These are phyloP conservation scores for Chlamydomonas asymmetrica DNA, from an alignment of 139 green algal species.

Conservation along the genomic window DNA sequence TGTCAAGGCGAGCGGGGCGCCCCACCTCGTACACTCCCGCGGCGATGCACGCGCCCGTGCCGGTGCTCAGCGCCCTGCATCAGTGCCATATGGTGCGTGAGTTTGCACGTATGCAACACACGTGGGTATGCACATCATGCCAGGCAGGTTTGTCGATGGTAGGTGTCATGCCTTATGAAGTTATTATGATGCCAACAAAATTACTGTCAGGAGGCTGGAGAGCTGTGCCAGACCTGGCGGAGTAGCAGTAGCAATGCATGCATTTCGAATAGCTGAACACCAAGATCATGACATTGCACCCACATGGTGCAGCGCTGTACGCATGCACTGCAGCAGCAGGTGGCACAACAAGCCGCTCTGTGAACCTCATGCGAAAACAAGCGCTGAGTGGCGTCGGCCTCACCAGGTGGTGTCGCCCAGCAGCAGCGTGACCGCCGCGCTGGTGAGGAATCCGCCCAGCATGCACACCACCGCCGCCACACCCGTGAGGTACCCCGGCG, in stretches of 20 bases:
- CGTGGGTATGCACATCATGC: neutral
- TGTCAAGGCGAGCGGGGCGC: constrained; percentile 55
- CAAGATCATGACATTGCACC: too few species aligned
- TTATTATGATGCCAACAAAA: neutral
- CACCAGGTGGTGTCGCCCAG: constrained; percentile 43
- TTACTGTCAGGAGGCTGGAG: too few species aligned
- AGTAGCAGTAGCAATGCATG: too few species aligned
- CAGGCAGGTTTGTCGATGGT: neutral
- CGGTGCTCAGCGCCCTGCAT: constrained; percentile 56
- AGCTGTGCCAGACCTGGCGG: too few species aligned
- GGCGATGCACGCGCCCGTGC: constrained; percentile 57
- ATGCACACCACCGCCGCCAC: constrained; percentile 33
- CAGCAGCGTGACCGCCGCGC: constrained; percentile 6
- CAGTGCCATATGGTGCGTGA: neutral
- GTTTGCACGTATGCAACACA: neutral
- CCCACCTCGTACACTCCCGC: constrained; percentile 76
- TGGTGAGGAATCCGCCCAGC: constrained; percentile 31
- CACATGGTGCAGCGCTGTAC: too few species aligned
- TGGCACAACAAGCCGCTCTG: too few species aligned
- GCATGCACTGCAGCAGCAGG: too few species aligned
- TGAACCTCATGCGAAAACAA: too few species aligned
- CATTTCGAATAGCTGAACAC: too few species aligned
- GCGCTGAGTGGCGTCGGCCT: too few species aligned
- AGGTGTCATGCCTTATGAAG: neutral
- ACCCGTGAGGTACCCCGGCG: constrained; percentile 30